phyloP scores from a whole-genome alignment of 768 basidiomycete genomes.

The Mycena leptocephala region DNA sequence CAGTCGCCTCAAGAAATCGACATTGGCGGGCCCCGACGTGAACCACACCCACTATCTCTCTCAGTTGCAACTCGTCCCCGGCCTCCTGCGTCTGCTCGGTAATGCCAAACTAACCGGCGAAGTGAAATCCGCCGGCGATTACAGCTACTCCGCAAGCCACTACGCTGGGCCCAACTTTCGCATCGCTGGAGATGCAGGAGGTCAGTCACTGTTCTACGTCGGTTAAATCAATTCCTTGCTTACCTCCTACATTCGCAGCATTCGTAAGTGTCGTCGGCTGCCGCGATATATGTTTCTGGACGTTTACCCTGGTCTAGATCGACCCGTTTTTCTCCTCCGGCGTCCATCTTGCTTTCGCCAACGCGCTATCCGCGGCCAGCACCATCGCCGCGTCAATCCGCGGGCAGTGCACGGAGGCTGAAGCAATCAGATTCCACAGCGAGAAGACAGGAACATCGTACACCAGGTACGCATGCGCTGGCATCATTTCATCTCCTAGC shows the following conservation, averaged over 20 bases:
- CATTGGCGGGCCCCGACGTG: constrained; percentile 32
- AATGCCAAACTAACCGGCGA: constrained; percentile 42
- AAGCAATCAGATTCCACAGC: constrained; percentile 52
- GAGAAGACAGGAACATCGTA: constrained; percentile 50
- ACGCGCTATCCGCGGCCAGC: constrained; percentile 54
- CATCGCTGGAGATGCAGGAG: constrained; percentile 52
- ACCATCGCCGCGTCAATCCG: constrained; percentile 52
- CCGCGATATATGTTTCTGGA: neutral
- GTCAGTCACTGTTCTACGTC: too few species aligned
- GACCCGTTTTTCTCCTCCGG: constrained; percentile 77
- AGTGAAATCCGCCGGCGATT: constrained; percentile 51
- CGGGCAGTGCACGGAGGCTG: constrained; percentile 48
- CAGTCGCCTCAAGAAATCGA: constrained; percentile 50
- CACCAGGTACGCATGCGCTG: constrained; percentile 43
- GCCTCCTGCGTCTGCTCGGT: constrained; percentile 42
- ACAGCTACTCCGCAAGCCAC: constrained; percentile 50
- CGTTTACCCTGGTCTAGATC: constrained; percentile 46
- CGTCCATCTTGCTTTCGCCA: constrained; percentile 56
- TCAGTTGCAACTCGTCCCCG: constrained; percentile 46
- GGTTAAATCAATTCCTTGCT: too few species aligned
- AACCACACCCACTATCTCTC: constrained; percentile 46
- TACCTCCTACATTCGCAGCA: neutral
- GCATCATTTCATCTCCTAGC: too few species aligned
- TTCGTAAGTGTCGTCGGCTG: constrained; percentile 54
- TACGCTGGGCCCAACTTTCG: constrained; percentile 53